Evolutionary conservation across 331 rosid species (phyloP), one percentile per base, ranked within the genome.

Genomic region (Pyrus hybrid): DNA sequence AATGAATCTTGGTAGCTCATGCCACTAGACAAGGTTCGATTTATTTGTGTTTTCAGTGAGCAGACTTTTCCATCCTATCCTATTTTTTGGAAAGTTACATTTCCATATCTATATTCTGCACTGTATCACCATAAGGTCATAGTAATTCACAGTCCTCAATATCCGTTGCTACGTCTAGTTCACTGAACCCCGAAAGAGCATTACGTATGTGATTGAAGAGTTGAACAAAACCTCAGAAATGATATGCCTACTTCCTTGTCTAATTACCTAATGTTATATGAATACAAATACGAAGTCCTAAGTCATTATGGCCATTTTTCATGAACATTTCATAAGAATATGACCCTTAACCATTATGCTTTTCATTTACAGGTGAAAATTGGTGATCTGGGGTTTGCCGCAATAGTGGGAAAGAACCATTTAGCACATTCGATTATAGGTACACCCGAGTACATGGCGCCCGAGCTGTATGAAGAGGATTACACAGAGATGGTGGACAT

Each of bases 401-500:
- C 98, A 43, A 84, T 91, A 33, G 97, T 94, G 35, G 96, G 98
- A 18, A 70, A 81, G 82, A 94, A 86, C 80, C 98, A 91, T 75
- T 84, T 85, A 17, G 98, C 97, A 14, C 97, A 93, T 84, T 88
- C 97, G 20, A 76, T 93, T 66, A 33, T 93, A 51, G 98, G 98
- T 75, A 91, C 98, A 30, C 97, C 97, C 0, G 98, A 94, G 80
- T 94, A 82, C 66, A 91, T 94, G 97, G 98, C 98, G 20, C 98
- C 98, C 0, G 97, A 94, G 92, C 87, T 94, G 69, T 91, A 91
- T 2, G 97, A 94, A 60, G 98, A 90, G 83, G 94, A 91, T 77
- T 94, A 94, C 85, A 94, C 96, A 16, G 98, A 94, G 80, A 88
- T 94, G 96, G 97, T 94, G 80, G 97, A 94, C 83, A 90, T 94